phyloP scores from a whole-genome alignment of 352 stramenopile species.

The Phytopythium helicoides region DNA sequence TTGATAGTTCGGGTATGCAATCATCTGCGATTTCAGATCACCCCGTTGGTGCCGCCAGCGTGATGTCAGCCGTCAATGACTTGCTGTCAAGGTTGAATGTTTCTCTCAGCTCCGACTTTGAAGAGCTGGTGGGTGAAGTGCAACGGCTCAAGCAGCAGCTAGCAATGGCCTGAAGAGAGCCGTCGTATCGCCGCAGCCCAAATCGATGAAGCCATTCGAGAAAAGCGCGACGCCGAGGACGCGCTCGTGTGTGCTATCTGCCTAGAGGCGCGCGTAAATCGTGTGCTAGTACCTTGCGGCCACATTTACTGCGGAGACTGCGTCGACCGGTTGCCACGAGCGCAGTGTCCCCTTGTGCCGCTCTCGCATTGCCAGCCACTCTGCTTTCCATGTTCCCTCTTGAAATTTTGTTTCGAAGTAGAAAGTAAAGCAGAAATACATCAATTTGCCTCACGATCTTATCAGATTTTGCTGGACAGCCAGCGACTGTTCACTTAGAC shows the following conservation, averaged over 20 bases:
- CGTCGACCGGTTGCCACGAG: conserved; percentile 52
- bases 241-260: conserved; percentile 78
- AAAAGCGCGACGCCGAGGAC: conserved; percentile 75
- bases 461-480: no score
- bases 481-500: no score
- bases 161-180: conserved; percentile 59
- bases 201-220: conserved; percentile 64
- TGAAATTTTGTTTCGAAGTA: conserved; percentile 11
- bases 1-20: no score
- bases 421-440: neutral
- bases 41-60: conserved; percentile 30
- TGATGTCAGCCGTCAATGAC: conserved; percentile 79
- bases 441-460: no score
- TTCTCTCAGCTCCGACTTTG: conserved; percentile 59
- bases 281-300: conserved; percentile 78
- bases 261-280: conserved; percentile 77
- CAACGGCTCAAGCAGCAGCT: conserved; percentile 57
- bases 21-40: no score
- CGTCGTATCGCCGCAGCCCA: conserved; percentile 51
- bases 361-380: conserved; percentile 54
- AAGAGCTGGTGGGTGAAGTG: conserved; percentile 67
- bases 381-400: conserved; percentile 65
- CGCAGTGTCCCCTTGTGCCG: conserved; percentile 73
- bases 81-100: conserved; percentile 67
- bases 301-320: conserved; percentile 82